Conservation (phyloP, 129 eudicot genomes). For the Lonicera japonica region DNA sequence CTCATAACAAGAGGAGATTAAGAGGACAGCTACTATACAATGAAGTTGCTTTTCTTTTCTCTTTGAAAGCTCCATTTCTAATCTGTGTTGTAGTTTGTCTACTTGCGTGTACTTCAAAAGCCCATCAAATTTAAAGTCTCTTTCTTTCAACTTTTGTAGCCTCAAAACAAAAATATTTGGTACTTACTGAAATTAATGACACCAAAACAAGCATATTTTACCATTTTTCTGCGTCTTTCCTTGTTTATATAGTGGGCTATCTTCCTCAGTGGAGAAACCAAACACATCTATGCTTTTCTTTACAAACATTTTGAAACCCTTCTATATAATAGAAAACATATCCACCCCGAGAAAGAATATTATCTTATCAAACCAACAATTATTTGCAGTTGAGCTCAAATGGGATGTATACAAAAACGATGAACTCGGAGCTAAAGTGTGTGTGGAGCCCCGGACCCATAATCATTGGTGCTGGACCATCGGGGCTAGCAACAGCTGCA, state of each 20-base stretch:
- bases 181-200: slow-evolving; percentile 4
- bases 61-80: slow-evolving; percentile 7
- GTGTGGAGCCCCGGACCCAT: slow-evolving; percentile 18
- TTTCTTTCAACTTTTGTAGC: neutral
- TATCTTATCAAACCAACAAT: neutral
- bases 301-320: neutral
- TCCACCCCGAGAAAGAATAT: neutral
- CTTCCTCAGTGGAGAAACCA: no score
- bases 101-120: slow-evolving; percentile 1
- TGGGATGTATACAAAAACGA: neutral
- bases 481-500: slow-evolving; percentile 35
- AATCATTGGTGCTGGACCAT: slow-evolving; percentile 36
- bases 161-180: neutral
- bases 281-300: no score
- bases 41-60: neutral
- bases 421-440: slow-evolving; percentile 11
- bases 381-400: neutral
- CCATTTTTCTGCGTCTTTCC: neutral
- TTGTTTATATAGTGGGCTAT: no score
- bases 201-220: neutral
- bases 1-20: no score
- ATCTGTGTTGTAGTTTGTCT: neutral
- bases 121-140: neutral
- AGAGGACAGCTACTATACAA: no score
- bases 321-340: slow-evolving; percentile 1